Base-by-base conservation (phyloP, 2,329 filamentous ascomycete genomes). In the Ascochyta koolunga region DNA sequence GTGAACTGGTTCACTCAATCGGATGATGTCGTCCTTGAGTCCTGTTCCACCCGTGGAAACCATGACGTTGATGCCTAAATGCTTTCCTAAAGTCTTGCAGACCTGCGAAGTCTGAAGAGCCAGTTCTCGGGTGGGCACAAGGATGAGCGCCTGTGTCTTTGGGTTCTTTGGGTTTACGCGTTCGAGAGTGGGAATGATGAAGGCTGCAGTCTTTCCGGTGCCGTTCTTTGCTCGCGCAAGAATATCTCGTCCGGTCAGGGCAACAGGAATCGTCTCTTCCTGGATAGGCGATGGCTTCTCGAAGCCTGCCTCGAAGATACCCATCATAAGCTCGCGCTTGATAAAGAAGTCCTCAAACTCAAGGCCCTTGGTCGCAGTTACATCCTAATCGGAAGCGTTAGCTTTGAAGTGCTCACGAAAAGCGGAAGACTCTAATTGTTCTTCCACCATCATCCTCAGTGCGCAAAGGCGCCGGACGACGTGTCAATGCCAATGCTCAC, bases 231-330 rank as follows among this genome's bases (percentile, higher is more conserved):
- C 95, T 77, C 95, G 87, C 56, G 95, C 95, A 61, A 99, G 85
- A 68, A 99, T 93, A 73, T 99, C 95, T 78, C 93, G 87, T 51
- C 95, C 95, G 41, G 93, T 96, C 52, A 99, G 84, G 44, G 95
- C 95, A 63, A 99, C 93, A 41, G 95, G 95, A 70, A 99, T 97
- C 50, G 95, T 92, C 80, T 98, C 95, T 87, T 99, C 95, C 86
- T 99, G 95, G 68, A 99, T 99, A 10, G 95, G 95, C 52, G 95
- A 99, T 15, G 95, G 95, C 79, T 96, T 97, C 77, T 99, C 95
- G 77, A 97, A 99, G 60, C 95, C 95, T 65, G 95, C 95, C 80
- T 99, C 95, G 77, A 98, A 99, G 64, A 99, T 98, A 59, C 95
- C 95, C 93, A 98, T 99, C 80, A 99, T 86, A 58, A 99, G 81